A percentile compares a stretch with the other conserved stretches of the same genome.
These are phyloP conservation scores for Amylocystis lapponica DNA, from an alignment of 768 basidiomycete genomes.

Conservation along the genomic window DNA sequence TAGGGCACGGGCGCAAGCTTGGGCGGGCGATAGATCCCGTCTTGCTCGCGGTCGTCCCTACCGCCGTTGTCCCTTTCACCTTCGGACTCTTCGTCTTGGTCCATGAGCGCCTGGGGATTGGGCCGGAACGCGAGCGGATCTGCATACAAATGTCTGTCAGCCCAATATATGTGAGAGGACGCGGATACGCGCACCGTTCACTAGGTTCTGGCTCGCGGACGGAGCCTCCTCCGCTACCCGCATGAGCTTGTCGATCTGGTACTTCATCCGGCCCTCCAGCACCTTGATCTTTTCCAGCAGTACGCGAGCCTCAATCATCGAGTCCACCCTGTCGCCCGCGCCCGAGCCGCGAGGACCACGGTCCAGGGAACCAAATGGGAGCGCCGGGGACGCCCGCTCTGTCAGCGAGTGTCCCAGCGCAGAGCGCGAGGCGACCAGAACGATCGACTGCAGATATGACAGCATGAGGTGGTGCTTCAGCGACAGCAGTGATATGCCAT, in stretches of 20 bases:
- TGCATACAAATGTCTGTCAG: conserved; percentile 31
- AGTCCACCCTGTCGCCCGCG: conserved; percentile 74
- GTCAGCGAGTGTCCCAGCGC: conserved; percentile 59
- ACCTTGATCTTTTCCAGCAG: conserved; percentile 85
- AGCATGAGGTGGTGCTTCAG: conserved; percentile 82
- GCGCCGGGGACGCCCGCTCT: conserved; percentile 40
- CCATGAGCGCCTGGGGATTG: conserved; percentile 71
- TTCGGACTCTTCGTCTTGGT: conserved; percentile 32
- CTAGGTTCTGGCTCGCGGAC: conserved; percentile 31
- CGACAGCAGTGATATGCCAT: conserved; percentile 89
- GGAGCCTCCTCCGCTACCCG: conserved; percentile 61
- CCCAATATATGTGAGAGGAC: too few species aligned
- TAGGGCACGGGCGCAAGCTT: conserved; percentile 89
- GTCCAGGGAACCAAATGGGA: conserved; percentile 47
- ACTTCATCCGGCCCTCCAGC: conserved; percentile 82
- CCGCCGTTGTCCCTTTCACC: conserved; percentile 23
- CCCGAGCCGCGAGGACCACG: conserved; percentile 50
- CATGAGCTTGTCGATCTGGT: conserved; percentile 95
- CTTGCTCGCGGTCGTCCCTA: conserved; percentile 20
- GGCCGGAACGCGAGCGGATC: conserved; percentile 92
- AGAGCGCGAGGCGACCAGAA: conserved; percentile 67
- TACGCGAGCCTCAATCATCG: conserved; percentile 72
- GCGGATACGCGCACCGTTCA: conserved; percentile 61
- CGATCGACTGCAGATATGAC: conserved; percentile 80
- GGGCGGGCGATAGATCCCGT: conserved; percentile 77